Conservation (phyloP, 345 rosid species). For the Aquilaria yunnanensis region DNA sequence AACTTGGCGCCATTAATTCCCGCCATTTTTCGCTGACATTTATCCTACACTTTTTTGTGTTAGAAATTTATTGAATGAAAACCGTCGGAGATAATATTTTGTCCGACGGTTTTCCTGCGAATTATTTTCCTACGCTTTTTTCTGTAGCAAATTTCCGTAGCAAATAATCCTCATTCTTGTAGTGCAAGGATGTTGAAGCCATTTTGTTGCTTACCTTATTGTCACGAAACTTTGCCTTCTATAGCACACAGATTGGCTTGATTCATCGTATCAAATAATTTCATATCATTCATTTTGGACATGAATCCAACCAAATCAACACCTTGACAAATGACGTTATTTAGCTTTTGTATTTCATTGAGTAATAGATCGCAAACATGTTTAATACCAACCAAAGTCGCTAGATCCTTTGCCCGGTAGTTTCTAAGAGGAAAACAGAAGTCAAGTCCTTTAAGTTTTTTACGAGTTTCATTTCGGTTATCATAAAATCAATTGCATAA, state of each 20-base stretch:
- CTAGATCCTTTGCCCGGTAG: slow-evolving; percentile 45
- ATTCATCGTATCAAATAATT: slow-evolving; percentile 30
- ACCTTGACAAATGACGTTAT: slow-evolving; percentile 44
- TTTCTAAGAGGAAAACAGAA: not conserved
- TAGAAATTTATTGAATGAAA: no score
- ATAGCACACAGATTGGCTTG: slow-evolving; percentile 27
- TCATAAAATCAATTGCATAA: no score
- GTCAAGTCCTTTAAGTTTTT: no score
- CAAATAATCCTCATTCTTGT: no score
- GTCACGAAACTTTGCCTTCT: slow-evolving; percentile 40
- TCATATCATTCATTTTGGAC: slow-evolving; percentile 42
- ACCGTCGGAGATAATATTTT: no score
- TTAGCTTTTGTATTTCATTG: slow-evolving; percentile 55
- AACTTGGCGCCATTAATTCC: no score
- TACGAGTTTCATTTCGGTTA: no score
- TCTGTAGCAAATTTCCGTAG: no score
- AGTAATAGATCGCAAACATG: slow-evolving; percentile 52
- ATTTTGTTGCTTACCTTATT: slow-evolving; percentile 52
- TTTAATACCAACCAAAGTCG: slow-evolving; percentile 37
- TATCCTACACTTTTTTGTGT: no score
- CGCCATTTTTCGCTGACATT: no score
- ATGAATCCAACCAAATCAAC: slow-evolving; percentile 50
- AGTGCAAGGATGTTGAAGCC: slow-evolving; percentile 29
- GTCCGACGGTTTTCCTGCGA: no score
- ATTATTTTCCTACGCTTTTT: no score